These are phyloP conservation scores for Eucalyptus pauciflora DNA, from an alignment of 345 rosid genomes.

Conservation along the genomic window DNA sequence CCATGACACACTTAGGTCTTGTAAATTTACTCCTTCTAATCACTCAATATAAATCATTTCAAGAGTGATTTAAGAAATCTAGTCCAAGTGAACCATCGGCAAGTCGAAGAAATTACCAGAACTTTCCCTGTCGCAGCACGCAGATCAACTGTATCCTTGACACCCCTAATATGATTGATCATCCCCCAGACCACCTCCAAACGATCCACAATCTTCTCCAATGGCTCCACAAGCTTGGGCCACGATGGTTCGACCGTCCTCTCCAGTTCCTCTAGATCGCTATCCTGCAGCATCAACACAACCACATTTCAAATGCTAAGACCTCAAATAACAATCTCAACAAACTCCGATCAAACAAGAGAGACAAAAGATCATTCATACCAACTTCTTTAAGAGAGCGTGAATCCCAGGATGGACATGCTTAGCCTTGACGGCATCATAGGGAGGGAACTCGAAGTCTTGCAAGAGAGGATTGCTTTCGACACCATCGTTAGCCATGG, in stretches of 20 bases:
- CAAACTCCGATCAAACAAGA: too few relatives aligned
- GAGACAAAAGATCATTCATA: too few relatives aligned
- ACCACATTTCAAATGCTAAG: too few relatives aligned
- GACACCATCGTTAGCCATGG: slow-evolving; percentile 10
- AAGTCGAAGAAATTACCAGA: slow-evolving; percentile 31
- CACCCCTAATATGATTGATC: slow-evolving; percentile 67
- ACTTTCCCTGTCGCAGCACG: slow-evolving; percentile 89
- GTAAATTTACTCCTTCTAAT: background rate
- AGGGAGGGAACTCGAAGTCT: too few relatives aligned
- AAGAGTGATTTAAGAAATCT: background rate
- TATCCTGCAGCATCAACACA: too few relatives aligned
- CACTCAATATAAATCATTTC: background rate
- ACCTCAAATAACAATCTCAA: too few relatives aligned
- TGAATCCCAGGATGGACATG: too few relatives aligned
- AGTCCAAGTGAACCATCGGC: background rate
- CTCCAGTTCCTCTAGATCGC: too few relatives aligned
- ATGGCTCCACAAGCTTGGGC: slow-evolving; percentile 84
- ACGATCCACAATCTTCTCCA: slow-evolving; percentile 70
- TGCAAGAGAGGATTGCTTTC: background rate
- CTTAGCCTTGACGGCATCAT: too few relatives aligned
- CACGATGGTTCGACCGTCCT: slow-evolving; percentile 57
- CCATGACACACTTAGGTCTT: background rate
- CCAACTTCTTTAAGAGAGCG: too few relatives aligned
- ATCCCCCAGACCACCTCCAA: slow-evolving; percentile 69
- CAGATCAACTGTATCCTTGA: slow-evolving; percentile 76